A percentile compares a stretch with the other conserved stretches of the same genome.
Conservation (phyloP, 2,329 filamentous ascomycete species). For the Colletotrichum coccodes region DNA sequence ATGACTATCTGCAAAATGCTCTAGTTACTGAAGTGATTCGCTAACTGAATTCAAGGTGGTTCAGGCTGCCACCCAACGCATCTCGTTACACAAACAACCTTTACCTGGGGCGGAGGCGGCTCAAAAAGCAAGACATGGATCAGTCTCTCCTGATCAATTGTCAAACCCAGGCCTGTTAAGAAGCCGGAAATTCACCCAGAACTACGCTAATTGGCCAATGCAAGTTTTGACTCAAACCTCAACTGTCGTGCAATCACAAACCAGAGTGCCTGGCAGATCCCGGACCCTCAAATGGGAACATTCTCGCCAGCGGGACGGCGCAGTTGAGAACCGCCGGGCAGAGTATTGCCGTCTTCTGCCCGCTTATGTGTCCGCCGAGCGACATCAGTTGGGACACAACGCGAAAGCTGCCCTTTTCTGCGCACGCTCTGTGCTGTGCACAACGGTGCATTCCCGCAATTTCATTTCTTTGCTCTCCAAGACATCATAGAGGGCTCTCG, state of each 20-base stretch:
- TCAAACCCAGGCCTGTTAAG: background rate
- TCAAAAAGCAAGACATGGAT: slow-evolving; percentile 6
- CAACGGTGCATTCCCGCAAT: background rate
- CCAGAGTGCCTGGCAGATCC: background rate
- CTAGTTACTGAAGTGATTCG: background rate
- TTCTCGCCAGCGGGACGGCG: background rate
- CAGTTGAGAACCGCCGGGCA: background rate
- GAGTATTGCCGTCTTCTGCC: background rate
- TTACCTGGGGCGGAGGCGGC: slow-evolving; percentile 18
- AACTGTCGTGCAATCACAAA: background rate
- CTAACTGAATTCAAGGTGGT: background rate
- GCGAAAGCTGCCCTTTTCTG: background rate
- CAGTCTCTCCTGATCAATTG: background rate
- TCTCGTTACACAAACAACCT: background rate
- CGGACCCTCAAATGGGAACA: background rate
- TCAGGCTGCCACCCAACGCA: background rate
- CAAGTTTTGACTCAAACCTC: background rate
- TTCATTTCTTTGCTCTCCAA: background rate
- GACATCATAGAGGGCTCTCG: background rate
- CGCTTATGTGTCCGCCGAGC: background rate
- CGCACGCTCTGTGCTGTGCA: background rate
- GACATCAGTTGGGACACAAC: background rate
- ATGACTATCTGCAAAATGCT: background rate
- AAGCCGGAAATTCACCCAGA: background rate
- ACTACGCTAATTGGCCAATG: background rate